phyloP scores from a whole-genome alignment of 2,329 filamentous ascomycete genomes.

The Fusarium camptoceras region DNA sequence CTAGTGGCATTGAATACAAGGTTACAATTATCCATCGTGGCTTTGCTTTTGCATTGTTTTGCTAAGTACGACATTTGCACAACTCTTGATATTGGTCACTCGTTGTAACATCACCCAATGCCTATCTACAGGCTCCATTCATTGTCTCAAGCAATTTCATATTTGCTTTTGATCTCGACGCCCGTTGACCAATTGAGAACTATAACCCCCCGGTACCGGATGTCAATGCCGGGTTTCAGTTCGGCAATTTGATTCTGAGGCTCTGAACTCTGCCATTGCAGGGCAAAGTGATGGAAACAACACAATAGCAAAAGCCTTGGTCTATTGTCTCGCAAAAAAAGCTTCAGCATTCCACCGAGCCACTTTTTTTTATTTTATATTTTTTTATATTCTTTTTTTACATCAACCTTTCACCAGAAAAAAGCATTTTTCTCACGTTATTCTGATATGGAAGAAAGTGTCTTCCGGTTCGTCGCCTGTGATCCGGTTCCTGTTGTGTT shows the following conservation, averaged over 20 bases:
- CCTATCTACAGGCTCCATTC: not conserved
- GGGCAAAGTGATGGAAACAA: slow-evolving; percentile 24
- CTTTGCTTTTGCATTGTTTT: slow-evolving; percentile 16
- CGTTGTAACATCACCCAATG: not conserved
- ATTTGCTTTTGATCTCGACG: slow-evolving; percentile 9
- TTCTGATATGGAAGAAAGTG: not conserved
- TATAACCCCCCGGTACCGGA: not conserved
- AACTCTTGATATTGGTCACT: slow-evolving; percentile 20
- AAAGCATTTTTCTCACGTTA: slow-evolving; percentile 4
- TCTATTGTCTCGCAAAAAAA: slow-evolving; percentile 25
- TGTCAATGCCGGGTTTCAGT: slow-evolving; percentile 7
- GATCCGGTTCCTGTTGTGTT: slow-evolving; percentile 31
- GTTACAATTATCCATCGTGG: slow-evolving; percentile 25
- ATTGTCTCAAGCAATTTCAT: slow-evolving; percentile 14
- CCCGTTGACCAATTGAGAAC: slow-evolving; percentile 3
- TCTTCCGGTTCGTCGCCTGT: slow-evolving; percentile 30
- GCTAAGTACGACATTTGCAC: slow-evolving; percentile 30
- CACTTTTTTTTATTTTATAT: slow-evolving; percentile 17
- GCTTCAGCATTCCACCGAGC: slow-evolving; percentile 14
- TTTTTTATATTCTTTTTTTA: no score
- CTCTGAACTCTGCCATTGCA: slow-evolving; percentile 18
- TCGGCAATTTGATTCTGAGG: slow-evolving; percentile 21
- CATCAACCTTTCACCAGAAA: slow-evolving; percentile 28
- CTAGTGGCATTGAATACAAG: not conserved
- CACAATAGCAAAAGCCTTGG: slow-evolving; percentile 17